Conservation (phyloP, 352 stramenopile genomes). For the Phytophthora europaea region DNA sequence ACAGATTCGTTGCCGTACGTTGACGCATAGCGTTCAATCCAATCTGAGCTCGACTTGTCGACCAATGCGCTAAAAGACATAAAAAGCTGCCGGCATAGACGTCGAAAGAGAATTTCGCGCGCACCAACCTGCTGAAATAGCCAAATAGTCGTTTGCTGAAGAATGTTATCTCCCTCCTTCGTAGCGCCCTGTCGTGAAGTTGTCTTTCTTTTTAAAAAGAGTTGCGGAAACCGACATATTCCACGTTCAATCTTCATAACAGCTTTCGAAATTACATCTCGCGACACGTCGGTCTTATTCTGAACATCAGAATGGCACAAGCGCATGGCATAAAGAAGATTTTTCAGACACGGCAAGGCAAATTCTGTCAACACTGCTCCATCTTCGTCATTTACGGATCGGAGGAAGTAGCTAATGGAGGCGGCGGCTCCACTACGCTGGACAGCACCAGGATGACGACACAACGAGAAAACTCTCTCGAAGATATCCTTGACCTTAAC, state of each 20-base stretch:
- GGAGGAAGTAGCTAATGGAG: conserved; percentile 78
- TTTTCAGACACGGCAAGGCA: conserved; percentile 73
- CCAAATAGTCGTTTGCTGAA: conserved; percentile 43
- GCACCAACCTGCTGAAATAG: conserved; percentile 53
- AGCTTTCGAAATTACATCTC: conserved; percentile 73
- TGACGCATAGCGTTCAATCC: conserved; percentile 56
- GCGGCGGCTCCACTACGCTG: conserved; percentile 74
- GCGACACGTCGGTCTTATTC: conserved; percentile 46
- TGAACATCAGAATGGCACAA: conserved; percentile 59
- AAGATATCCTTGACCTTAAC: conserved; percentile 65
- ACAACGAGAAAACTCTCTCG: conserved; percentile 79
- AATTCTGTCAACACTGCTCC: conserved; percentile 58
- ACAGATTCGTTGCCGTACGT: conserved; percentile 34
- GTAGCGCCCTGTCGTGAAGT: background rate
- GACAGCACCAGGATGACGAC: conserved; percentile 63
- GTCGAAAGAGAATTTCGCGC: conserved; percentile 50
- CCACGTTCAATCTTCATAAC: conserved; percentile 69
- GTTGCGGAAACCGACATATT: conserved; percentile 57
- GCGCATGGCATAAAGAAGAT: conserved; percentile 70
- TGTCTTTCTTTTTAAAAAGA: conserved; percentile 45
- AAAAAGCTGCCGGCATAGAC: conserved; percentile 55
- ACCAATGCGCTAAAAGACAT: conserved; percentile 57
- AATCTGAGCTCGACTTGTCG: conserved; percentile 49
- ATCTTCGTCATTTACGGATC: conserved; percentile 69
- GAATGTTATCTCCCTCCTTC: conserved; percentile 17